These are phyloP conservation scores for Hyphodiscus sp. DNA, from an alignment of 2,329 filamentous ascomycete genomes.

Conservation along the genomic window DNA sequence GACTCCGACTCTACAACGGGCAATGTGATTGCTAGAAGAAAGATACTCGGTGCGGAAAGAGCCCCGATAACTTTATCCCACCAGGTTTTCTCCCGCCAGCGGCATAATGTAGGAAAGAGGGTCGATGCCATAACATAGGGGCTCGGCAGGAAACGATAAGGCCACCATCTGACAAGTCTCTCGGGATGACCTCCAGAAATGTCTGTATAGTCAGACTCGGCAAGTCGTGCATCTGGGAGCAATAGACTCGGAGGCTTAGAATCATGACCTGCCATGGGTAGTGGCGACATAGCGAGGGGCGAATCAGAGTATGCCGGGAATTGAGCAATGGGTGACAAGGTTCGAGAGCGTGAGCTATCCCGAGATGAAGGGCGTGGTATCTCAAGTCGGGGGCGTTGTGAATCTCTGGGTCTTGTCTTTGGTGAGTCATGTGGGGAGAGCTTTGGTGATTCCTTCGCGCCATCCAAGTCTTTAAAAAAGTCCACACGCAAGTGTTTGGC, in stretches of 20 bases:
- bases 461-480: conserved; percentile 30
- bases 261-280: conserved; percentile 22
- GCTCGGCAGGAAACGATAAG: conserved; percentile 64
- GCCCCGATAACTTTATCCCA: conserved; percentile 78
- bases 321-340: conserved; percentile 24
- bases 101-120: conserved; percentile 79
- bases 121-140: conserved; percentile 66
- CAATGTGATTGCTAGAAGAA: conserved; percentile 81
- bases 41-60: conserved; percentile 82
- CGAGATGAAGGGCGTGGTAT: conserved; percentile 25
- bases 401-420: conserved; percentile 9
- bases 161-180: conserved; percentile 67
- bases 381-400: conserved; percentile 21
- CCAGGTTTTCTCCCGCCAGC: conserved; percentile 75
- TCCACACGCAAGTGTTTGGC: conserved; percentile 23
- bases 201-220: conserved; percentile 20
- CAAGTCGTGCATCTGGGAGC: conserved; percentile 22
- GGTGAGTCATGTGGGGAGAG: conserved; percentile 14
- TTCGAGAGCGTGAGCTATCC: conserved; percentile 23
- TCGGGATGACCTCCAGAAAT: conserved; percentile 16
- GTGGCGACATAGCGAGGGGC: conserved; percentile 8
- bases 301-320: conserved; percentile 30
- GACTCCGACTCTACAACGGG: conserved; percentile 76
- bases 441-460: conserved; percentile 1
- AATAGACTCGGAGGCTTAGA: conserved; percentile 27